A percentile compares a stretch with the other conserved stretches of the same genome.
phyloP scores from a whole-genome alignment of 169 alveolate genomes.

The Cytauxzoon felis region DNA sequence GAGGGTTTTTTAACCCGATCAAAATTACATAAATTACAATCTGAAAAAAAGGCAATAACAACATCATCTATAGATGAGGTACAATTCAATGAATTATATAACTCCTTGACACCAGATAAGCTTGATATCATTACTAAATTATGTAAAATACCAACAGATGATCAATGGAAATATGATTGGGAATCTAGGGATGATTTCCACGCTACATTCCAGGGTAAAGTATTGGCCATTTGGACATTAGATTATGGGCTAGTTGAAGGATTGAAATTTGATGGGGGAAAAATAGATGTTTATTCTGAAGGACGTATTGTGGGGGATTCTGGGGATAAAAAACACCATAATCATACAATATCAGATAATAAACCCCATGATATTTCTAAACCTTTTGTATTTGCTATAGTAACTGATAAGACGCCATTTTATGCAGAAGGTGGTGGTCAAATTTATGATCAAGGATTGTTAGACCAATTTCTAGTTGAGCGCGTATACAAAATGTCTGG shows the following conservation, averaged over 20 bases:
- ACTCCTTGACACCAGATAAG: constrained; percentile 67
- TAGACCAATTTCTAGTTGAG: constrained; percentile 71
- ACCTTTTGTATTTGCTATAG: constrained; percentile 75
- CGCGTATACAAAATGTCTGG: constrained; percentile 82
- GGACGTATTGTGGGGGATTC: no score
- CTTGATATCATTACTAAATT: constrained; percentile 48
- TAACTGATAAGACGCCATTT: constrained; percentile 81
- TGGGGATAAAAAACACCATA: no score
- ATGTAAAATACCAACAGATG: constrained; percentile 53
- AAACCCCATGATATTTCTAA: no score
- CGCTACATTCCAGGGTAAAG: constrained; percentile 34
- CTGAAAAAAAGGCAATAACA: constrained; percentile 68
- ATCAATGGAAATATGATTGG: constrained; percentile 63
- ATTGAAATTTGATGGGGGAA: constrained; percentile 65
- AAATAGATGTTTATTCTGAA: constrained; percentile 14
- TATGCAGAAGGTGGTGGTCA: constrained; percentile 87
- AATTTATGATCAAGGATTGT: constrained; percentile 72
- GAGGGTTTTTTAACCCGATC: constrained; percentile 78
- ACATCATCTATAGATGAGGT: constrained; percentile 34
- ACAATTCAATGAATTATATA: constrained; percentile 39
- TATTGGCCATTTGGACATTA: constrained; percentile 72
- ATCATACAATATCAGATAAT: no score
- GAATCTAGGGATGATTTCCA: constrained; percentile 32
- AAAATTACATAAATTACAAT: constrained; percentile 74
- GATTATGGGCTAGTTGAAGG: no score